Percentiles rank a stretch among this genome's conserved stretches.
phyloP scores from a whole-genome alignment of 2,329 filamentous ascomycete genomes.

The Aspergillus pseudonomiae region DNA sequence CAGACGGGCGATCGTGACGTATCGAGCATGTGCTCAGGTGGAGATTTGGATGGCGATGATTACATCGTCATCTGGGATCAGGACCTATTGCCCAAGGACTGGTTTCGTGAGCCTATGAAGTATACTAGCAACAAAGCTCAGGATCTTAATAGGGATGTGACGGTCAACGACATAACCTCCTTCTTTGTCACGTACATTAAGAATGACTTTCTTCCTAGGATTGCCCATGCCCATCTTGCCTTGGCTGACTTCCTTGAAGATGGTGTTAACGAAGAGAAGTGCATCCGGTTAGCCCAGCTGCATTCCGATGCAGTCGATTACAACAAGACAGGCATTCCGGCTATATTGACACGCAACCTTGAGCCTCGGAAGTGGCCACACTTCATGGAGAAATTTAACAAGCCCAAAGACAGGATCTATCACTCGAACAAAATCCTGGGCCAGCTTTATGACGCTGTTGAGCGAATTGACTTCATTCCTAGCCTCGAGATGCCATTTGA shows the following conservation, averaged over 20 bases:
- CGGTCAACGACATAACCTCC: slow-evolving; percentile 70
- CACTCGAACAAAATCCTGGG: slow-evolving; percentile 74
- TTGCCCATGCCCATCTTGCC: slow-evolving; percentile 81
- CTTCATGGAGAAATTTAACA: slow-evolving; percentile 75
- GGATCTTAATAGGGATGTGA: slow-evolving; percentile 64
- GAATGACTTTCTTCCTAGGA: slow-evolving; percentile 77
- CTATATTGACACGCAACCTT: slow-evolving; percentile 65
- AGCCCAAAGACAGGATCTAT: slow-evolving; percentile 58
- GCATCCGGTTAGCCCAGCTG: slow-evolving; percentile 73
- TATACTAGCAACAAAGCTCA: slow-evolving; percentile 64
- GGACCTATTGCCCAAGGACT: slow-evolving; percentile 68
- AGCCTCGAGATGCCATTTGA: slow-evolving; percentile 77
- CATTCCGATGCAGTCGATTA: slow-evolving; percentile 96
- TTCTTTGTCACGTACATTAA: slow-evolving; percentile 96
- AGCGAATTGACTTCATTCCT: slow-evolving; percentile 69
- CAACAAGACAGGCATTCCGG: slow-evolving; percentile 82
- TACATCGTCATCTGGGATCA: slow-evolving; percentile 92
- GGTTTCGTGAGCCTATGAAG: slow-evolving; percentile 78
- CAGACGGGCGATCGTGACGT: slow-evolving; percentile 80
- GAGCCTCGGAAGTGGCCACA: slow-evolving; percentile 74
- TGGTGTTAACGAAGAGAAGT: slow-evolving; percentile 70
- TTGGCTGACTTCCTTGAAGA: slow-evolving; percentile 65
- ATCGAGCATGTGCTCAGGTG: slow-evolving; percentile 92
- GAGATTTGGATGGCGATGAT: slow-evolving; percentile 94
- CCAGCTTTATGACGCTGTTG: slow-evolving; percentile 77